Base-by-base conservation (phyloP, 2,329 filamentous ascomycete genomes). In the Colletotrichum sp. region DNA sequence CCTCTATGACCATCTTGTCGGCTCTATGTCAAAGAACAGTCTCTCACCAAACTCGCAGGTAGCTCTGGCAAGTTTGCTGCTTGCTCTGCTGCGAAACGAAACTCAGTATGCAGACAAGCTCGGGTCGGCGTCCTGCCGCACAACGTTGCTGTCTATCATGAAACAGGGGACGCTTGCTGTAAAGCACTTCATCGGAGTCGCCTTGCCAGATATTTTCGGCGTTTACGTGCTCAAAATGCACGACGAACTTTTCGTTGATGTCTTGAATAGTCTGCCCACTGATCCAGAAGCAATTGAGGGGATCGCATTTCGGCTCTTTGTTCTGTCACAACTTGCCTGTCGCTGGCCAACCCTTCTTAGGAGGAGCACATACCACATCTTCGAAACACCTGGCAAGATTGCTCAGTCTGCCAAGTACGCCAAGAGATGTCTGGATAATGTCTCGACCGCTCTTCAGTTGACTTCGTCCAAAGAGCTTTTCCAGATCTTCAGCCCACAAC, bases 321-420 rank as follows among this genome's bases (percentile, higher is more conserved):
- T 95, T 10, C 86, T 98, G 13, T 91, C 94, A 2, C 92, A 92
- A 71, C 86, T 99, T 73, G 97, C 94, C 28, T 94, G 95, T 34
- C 87, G 88, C 66, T 98, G 96, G 95, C 93, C 95, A 75, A 98
- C 96, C 1, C 88, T 98, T 24, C 89, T 98, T 58, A 93, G 96
- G 67, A 92, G 94, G 78, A 96, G 95, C 78, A 94, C 98, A 21
- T 99, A 98, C 82, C 94, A 97, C 83, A 96, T 98, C 26, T 98
- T 98, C 79, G 97, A 98, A 83, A 95, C 94, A 0, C 94, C 96
- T 3, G 95, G 94, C 2, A 92, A 92, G 72, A 91, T 98, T 16
- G 85, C 89, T 5, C 84, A 86, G 13, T 94, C 94, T 8, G 88
- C 89, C 24, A 86, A 88, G 24, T 94, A 98, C 84, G 96, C 96